Base-by-base conservation (phyloP, 75 land plant species). In the Pinus tabuliformis region DNA sequence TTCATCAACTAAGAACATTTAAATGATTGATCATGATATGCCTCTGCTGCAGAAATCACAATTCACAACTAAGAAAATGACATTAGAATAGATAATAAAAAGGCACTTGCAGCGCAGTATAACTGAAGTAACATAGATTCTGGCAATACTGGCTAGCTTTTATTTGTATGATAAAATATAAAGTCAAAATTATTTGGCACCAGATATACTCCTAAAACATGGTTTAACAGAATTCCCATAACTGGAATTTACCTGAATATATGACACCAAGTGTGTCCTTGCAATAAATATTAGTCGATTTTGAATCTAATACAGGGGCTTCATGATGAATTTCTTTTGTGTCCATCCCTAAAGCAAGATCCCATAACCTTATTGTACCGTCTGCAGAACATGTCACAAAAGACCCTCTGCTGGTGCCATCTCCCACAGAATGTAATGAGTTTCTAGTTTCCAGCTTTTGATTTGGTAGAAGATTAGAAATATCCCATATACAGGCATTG, bases 351-450 rank as follows among this genome's bases (percentile, higher is more conserved):
- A 78, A 74, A 6, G 79, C 72, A 39, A 92, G 78, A 77, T 85
- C 82, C 94, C 94, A 92, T 54, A 92, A 65, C 75, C 94, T 82
- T 45, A 90, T 86, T 17, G 86, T 88, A 17, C 90, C 88, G 86
- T 92, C 94, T 45, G 88, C 90, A 73, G 94, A 92, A 72, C 94
- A 92, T 56, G 94, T 92, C 20, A 88, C 90, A 78, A 92, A 88
- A 36, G 83, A 77, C 59, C 84, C 86, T 63, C 60, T 83, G 28
- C 81, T 74, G 59, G 75, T 52, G 62, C 64, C 76, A 62, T 78
- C 82, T 65, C 78, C 80, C 58, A 81, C 78, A 36, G 62, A 87
- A 89, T 76, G 78, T 52, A 70, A 71, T n/a, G 73, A 64, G 62
- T 84, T 76, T n/a, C 70, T 75, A 37, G 61, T 52, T 42, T 78